Evolutionary conservation across 1,284 basidiomycete species (phyloP), one percentile per base, ranked within the genome.

Genomic region (Hypsizygus ulmarius): DNA sequence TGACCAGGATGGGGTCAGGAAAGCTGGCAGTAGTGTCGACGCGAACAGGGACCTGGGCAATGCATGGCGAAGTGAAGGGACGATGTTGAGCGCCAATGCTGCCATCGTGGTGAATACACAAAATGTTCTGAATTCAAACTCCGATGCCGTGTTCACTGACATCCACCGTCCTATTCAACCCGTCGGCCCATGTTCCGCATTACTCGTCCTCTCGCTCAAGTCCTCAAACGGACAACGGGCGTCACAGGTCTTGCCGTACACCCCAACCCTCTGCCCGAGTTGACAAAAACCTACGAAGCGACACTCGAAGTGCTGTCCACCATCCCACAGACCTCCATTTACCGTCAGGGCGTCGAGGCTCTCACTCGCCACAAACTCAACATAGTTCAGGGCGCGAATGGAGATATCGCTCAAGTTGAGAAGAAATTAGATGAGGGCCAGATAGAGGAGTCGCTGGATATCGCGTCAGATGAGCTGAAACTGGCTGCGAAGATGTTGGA

Each of bases 281-380:
- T 99, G 56, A 67, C 76, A 45, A 69, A 81, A 58, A 85, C 85
- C 39, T 97, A 96, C 75, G 74, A 84, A 60, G 75, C 80, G 45
- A 98, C 95, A 1, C 83, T 98, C 43, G 67, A 79, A 16, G 66
- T 81, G 3, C 82, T 97, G 42, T 70, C 79, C 3, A 65, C 77
- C 44, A 80, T 97, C 51, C 95, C 96, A 9, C 68, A 77, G 51
- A 78, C 84, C 38, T 89, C 90, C 52, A 87, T 95, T 45, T 99
- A 97, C 73, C 84, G 92, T 49, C 95, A 97, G 70, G 87, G 91
- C 42, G 85, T 85, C 5, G 90, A 95, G 67, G 87, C 92, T 5
- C 75, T 97, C 56, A 93, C 90, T n/a, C 81, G 84, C 61, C 82
- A 86, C 64, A 87, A 93, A 61, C 78, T 97, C 53, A 77, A 74